Evolutionary conservation across 129 eudicot species (phyloP).

Genomic region (Flaveria ramosissima): DNA sequence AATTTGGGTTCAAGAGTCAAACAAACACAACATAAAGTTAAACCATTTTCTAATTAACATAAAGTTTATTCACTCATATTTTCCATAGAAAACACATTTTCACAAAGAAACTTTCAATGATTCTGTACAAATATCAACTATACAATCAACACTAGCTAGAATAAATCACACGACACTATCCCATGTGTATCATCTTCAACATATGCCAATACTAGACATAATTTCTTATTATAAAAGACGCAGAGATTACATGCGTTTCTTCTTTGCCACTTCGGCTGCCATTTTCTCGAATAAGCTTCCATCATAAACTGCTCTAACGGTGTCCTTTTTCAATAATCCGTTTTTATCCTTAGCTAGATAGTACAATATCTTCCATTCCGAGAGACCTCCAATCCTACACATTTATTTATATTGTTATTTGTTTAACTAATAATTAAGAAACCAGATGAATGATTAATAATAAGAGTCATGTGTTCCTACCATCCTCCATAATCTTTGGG

Average conservation of each 20-base stretch:
- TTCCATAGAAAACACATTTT: too few relatives aligned
- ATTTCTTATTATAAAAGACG: too few relatives aligned
- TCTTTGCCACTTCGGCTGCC: conserved; percentile 47
- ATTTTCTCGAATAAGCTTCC: conserved; percentile 70
- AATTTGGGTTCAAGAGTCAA: too few relatives aligned
- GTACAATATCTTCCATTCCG: conserved; percentile 77
- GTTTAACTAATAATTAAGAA: neutral
- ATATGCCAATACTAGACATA: neutral
- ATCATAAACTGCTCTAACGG: conserved; percentile 65
- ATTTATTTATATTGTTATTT: too few relatives aligned
- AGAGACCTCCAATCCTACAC: conserved; percentile 54
- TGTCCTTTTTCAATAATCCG: conserved; percentile 66
- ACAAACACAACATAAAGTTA: too few relatives aligned
- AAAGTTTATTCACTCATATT: too few relatives aligned
- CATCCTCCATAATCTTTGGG: conserved; percentile 80
- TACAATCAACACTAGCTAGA: neutral
- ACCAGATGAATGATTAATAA: neutral
- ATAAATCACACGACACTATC: neutral
- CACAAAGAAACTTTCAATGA: neutral
- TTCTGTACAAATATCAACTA: neutral
- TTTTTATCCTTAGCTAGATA: conserved; percentile 61
- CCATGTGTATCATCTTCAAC: neutral
- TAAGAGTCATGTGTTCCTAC: conserved; percentile 21
- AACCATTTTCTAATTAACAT: too few relatives aligned
- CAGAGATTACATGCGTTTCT: conserved; percentile 27